These are phyloP conservation scores for Mucor sp. DNA, from an alignment of 371 early-diverging fungal genomes.

Conservation along the genomic window DNA sequence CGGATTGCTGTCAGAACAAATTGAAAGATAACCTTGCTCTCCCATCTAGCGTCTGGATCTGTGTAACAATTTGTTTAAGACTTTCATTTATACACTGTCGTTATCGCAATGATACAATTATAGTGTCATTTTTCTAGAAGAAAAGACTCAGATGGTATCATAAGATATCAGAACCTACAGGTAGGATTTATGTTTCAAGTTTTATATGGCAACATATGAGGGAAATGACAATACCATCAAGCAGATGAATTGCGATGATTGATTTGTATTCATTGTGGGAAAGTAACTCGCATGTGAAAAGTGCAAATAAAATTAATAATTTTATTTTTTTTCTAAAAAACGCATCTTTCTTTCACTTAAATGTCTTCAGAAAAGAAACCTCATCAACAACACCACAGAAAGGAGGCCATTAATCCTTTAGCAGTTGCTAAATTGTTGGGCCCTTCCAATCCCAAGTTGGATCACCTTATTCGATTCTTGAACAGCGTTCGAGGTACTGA, in stretches of 20 bases:
- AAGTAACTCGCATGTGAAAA: background rate
- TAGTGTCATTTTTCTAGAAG: background rate
- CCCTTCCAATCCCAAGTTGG: conserved; percentile 61
- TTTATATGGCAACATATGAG: background rate
- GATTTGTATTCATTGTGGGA: background rate
- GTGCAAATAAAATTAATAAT: background rate
- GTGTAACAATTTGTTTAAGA: conserved; percentile 1
- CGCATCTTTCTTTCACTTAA: background rate
- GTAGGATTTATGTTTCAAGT: background rate
- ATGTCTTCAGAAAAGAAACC: conserved; percentile 22
- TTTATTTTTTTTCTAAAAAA: conserved; percentile 1
- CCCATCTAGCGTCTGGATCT: background rate
- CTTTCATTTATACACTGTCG: background rate
- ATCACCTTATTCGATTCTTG: conserved; percentile 75
- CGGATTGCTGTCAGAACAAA: background rate
- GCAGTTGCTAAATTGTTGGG: conserved; percentile 51
- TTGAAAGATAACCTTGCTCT: background rate
- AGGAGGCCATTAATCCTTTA: conserved; percentile 32
- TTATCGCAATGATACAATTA: background rate
- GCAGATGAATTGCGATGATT: background rate
- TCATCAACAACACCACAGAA: background rate
- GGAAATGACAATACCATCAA: background rate
- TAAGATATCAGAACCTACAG: background rate
- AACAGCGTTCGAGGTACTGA: conserved; percentile 86
- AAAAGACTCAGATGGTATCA: background rate